Percentiles rank a stretch among this genome's conserved stretches.
These are phyloP conservation scores for Malassezia cuniculi DNA, from an alignment of 1,284 basidiomycete genomes.

Conservation along the genomic window DNA sequence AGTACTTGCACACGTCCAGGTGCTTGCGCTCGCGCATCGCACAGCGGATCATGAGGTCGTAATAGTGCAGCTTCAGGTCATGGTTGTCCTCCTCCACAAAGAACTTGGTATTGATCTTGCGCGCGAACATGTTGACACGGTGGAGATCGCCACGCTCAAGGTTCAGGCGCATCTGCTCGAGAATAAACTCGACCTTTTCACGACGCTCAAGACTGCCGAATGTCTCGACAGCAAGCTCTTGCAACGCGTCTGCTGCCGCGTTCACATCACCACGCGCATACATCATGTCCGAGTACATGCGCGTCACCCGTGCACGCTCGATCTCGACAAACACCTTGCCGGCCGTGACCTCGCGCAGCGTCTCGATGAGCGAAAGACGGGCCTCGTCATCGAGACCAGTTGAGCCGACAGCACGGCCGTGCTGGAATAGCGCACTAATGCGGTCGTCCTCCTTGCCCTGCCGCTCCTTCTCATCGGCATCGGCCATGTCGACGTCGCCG, in stretches of 20 bases:
- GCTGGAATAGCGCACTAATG: conserved; percentile 27
- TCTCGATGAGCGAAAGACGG: conserved; percentile 50
- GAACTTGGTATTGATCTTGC: conserved; percentile 89
- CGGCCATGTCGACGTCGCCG: conserved; percentile 12
- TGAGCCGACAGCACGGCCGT: conserved; percentile 28
- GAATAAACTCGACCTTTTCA: conserved; percentile 95
- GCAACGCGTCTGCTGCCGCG: conserved; percentile 50
- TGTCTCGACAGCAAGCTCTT: conserved; percentile 93
- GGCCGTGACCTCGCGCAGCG: conserved; percentile 79
- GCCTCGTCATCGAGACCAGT: conserved; percentile 20
- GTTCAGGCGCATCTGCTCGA: conserved; percentile 95
- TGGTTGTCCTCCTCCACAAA: conserved; percentile 74
- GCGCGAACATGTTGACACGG: conserved; percentile 74
- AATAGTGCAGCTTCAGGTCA: conserved; percentile 91
- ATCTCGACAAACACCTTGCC: conserved; percentile 99
- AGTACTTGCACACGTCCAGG: conserved; percentile 86
- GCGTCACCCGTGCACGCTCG: conserved; percentile 69
- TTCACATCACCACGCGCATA: conserved; percentile 26
- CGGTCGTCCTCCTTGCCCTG: conserved; percentile 33
- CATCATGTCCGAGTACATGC: conserved; percentile 33
- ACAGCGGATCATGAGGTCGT: conserved; percentile 89
- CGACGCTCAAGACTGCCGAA: conserved; percentile 95
- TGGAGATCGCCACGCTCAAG: conserved; percentile 66
- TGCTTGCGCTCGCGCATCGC: conserved; percentile 72
- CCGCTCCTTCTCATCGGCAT: conserved; percentile 21